Base-by-base conservation (phyloP, 148 eudicot genomes). In the Arbutus unedo region DNA sequence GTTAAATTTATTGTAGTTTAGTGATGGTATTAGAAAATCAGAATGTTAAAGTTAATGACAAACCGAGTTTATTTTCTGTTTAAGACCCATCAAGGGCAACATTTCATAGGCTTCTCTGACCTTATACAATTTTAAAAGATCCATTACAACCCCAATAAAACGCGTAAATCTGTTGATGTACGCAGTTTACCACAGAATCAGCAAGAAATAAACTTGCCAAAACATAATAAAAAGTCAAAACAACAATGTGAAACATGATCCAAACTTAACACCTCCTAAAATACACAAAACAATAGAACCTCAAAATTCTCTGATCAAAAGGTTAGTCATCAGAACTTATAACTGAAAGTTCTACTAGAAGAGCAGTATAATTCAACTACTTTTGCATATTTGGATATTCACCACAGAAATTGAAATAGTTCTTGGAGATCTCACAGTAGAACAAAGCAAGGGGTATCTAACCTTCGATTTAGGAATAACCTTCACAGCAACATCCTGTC, bases 401-500 rank as follows among this genome's bases (percentile, higher is more conserved):
- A 6, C 6, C 3, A 3, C 8, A 74, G 10, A 73, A 48, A 74
- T 47, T 74, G 77, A 15, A 48, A 74, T 8, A 2, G 10, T 45
- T 10, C 11, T 7, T 47, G 56, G 4, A 49, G 23, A 74, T 49
- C 25, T 70, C 47, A 4, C 0, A 53, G 44, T 23, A 53, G 79
- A 76, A 31, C 57, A 76, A 64, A 81, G 31, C 23, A 3, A 53
- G 59, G 70, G 49, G 71, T 59, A 11, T 7, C 86, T 82, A 23
- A 96, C 99, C 98, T 94, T 94, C 8, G 96, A 89, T 90, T 96
- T 96, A 4, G 98, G 99, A 75, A 96, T 96, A 77, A 96, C 94
- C 86, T 96, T 96, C 86, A 96, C 95, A 78, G 99, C 99, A 79
- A 94, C 99, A 81, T 92, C 97, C 51, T 90, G 90, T 49, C 99